These are phyloP conservation scores for Cucurbita maxima DNA, from an alignment of 306 rosid species.

Conservation along the genomic window DNA sequence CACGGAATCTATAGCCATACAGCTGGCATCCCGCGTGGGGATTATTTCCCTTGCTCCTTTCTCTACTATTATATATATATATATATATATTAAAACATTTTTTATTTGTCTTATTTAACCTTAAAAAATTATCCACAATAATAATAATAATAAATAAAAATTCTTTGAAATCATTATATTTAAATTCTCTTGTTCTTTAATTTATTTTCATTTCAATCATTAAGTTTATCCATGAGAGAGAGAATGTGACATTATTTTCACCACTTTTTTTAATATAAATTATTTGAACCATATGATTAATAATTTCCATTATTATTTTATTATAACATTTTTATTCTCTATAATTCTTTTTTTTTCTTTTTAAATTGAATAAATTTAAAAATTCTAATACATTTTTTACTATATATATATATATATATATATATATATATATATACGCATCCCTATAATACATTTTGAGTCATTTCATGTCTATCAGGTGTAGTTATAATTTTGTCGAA, in stretches of 20 bases:
- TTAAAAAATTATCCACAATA: not conserved
- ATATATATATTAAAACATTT: not conserved
- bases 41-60: conserved; percentile 16
- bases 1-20: conserved; percentile 35
- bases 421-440: too few species aligned
- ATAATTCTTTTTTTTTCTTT: not conserved
- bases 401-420: too few species aligned
- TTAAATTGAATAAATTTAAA: too few species aligned
- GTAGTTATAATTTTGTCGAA: too few species aligned
- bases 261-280: too few species aligned
- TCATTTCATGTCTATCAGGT: too few species aligned
- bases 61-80: too few species aligned
- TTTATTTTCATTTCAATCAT: not conserved
- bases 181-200: not conserved
- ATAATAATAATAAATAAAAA: not conserved
- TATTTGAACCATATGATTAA: not conserved
- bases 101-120: not conserved
- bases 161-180: not conserved
- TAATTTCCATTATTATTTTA: not conserved
- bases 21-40: conserved; percentile 54
- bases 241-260: not conserved
- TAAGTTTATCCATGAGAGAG: not conserved
- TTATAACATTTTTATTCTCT: not conserved
- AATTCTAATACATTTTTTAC: too few species aligned
- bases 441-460: too few species aligned